Evolutionary conservation across 495 filamentous ascomycete genomes (phyloP).

Genomic region (Talaromyces stipitatus): DNA sequence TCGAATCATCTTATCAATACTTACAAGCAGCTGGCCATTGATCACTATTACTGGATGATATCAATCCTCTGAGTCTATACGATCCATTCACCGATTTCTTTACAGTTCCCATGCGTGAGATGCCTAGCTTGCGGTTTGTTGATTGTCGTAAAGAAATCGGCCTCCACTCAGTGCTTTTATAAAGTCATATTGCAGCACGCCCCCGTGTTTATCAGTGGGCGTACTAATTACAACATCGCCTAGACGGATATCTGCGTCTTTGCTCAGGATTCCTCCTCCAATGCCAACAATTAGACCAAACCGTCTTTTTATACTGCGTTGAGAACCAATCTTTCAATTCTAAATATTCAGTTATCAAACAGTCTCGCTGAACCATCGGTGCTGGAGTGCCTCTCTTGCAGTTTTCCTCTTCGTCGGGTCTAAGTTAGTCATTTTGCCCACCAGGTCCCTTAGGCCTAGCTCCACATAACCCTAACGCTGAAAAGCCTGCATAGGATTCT

Average conservation of each 20-base stretch:
- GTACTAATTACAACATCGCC: constrained; percentile 34
- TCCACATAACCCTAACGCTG: constrained; percentile 21
- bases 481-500: constrained; percentile 22
- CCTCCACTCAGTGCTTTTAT: constrained; percentile 4
- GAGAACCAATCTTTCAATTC: too few relatives aligned
- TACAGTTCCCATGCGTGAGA: constrained; percentile 9
- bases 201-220: constrained; percentile 11
- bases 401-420: constrained; percentile 17
- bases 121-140: constrained; percentile 4
- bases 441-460: constrained; percentile 23
- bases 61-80: too few relatives aligned
- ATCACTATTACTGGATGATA: too few relatives aligned
- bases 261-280: constrained; percentile 19
- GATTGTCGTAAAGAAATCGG: constrained; percentile 11
- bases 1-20: too few relatives aligned
- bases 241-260: constrained; percentile 19
- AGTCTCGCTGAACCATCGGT: constrained; percentile 9
- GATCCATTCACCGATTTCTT: too few relatives aligned
- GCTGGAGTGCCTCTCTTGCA: constrained; percentile 14
- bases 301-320: too few relatives aligned
- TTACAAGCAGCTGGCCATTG: too few relatives aligned
- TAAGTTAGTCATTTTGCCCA: constrained; percentile 17
- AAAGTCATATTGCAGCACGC: constrained; percentile 14
- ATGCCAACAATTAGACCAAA: constrained; percentile 31
- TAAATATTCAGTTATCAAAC: too few relatives aligned